phyloP scores from a whole-genome alignment of 495 filamentous ascomycete species.

The Hyaloscypha finlandica region DNA sequence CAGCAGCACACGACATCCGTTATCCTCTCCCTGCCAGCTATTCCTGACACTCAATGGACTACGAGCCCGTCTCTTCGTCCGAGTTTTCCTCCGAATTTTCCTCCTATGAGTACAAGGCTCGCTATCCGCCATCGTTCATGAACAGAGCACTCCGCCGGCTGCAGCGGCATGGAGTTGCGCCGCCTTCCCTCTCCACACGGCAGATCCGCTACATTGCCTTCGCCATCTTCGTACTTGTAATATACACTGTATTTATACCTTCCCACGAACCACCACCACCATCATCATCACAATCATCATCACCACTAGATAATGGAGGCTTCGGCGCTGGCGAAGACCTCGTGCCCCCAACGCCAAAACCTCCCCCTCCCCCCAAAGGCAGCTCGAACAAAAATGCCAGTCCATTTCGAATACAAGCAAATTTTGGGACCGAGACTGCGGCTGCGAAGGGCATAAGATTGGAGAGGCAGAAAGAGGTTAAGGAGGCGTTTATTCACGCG shows the following conservation, averaged over 20 bases:
- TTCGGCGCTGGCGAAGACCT: neutral
- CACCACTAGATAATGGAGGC: neutral
- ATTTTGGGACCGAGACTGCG: slow-evolving; percentile 47
- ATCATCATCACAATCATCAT: neutral
- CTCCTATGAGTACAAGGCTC: neutral
- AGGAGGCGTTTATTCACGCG: slow-evolving; percentile 68
- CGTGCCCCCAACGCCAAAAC: neutral
- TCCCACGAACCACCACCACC: no score
- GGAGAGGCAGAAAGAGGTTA: slow-evolving; percentile 65
- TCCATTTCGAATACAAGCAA: slow-evolving; percentile 3
- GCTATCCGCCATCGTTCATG: neutral
- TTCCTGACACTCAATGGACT: neutral
- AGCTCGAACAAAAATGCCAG: neutral
- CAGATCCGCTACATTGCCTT: neutral
- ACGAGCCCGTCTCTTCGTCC: neutral
- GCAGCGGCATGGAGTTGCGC: neutral
- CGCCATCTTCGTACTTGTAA: neutral
- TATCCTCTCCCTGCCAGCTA: neutral
- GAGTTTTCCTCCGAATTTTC: neutral
- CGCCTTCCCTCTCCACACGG: neutral
- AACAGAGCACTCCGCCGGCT: neutral
- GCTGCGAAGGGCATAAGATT: slow-evolving; percentile 59
- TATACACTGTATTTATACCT: neutral
- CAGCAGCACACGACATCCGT: neutral
- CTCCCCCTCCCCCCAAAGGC: neutral